Percentiles rank a stretch among this genome's conserved stretches.
These are phyloP conservation scores for Plasmodiophora brassicae DNA, from an alignment of 208 protist genomes.

Conservation along the genomic window DNA sequence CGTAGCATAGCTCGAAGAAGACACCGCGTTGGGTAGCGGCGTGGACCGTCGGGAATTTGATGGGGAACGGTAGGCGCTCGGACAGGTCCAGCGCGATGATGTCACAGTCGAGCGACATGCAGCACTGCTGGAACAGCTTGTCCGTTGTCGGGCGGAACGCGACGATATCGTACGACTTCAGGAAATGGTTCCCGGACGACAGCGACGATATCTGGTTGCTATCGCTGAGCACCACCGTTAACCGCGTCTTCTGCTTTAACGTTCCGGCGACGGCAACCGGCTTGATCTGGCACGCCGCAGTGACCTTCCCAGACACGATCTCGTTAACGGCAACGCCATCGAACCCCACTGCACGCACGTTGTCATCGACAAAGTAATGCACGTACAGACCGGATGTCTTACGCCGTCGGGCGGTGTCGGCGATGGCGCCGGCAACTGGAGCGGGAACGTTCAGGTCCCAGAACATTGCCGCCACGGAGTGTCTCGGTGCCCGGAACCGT, in stretches of 20 bases:
- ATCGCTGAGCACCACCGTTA: background rate
- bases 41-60: background rate
- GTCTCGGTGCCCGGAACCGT: too few species aligned
- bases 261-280: background rate
- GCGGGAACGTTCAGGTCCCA: background rate
- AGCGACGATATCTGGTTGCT: background rate
- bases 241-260: background rate
- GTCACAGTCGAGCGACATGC: background rate
- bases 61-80: background rate
- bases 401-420: background rate
- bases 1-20: background rate
- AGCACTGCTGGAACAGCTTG: background rate
- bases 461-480: too few species aligned
- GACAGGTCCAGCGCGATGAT: background rate
- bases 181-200: background rate
- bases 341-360: background rate
- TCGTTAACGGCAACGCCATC: background rate
- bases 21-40: background rate
- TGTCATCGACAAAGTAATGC: background rate
- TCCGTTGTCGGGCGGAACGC: background rate
- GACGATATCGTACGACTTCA: background rate
- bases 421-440: background rate
- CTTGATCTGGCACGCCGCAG: background rate
- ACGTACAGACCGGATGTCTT: background rate
- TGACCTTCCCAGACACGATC: background rate